These are phyloP conservation scores for Aspergillus wentii DNA, from an alignment of 495 filamentous ascomycete species.

Conservation along the genomic window DNA sequence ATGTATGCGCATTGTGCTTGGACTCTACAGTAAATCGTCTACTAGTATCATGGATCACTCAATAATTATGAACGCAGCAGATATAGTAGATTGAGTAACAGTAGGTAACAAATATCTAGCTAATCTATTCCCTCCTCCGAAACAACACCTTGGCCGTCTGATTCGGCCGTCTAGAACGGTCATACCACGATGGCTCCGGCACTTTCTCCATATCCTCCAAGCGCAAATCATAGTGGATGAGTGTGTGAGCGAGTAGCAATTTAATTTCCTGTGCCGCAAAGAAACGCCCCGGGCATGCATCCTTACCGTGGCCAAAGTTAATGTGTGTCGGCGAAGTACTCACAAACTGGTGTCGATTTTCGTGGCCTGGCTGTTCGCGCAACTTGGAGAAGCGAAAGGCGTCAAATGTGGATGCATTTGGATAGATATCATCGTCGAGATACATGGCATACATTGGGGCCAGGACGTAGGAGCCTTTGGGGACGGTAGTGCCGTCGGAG, in stretches of 20 bases:
- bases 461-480: slow-evolving; percentile 4
- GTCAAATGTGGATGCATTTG: slow-evolving; percentile 30
- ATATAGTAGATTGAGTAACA: no score
- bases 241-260: slow-evolving; percentile 18
- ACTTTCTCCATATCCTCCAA: no score
- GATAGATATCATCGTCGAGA: slow-evolving; percentile 16
- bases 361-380: slow-evolving; percentile 21
- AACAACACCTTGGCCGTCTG: no score
- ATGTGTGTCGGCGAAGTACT: slow-evolving; percentile 23
- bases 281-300: slow-evolving; percentile 42
- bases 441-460: slow-evolving; percentile 4
- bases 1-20: no score
- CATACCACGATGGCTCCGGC: no score
- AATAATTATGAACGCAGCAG: no score
- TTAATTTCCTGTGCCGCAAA: slow-evolving; percentile 36
- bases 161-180: no score
- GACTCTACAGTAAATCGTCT: no score
- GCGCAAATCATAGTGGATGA: slow-evolving; percentile 44
- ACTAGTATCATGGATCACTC: no score
- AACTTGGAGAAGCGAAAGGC: slow-evolving; percentile 27
- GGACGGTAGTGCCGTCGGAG: no score
- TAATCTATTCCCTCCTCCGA: no score
- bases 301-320: slow-evolving; percentile 31
- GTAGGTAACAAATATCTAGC: no score
- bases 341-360: slow-evolving; percentile 25